Percentiles rank a stretch among this genome's conserved stretches.
These are phyloP conservation scores for Fusarium sp. DNA, from an alignment of 2,329 filamentous ascomycete species.

Conservation along the genomic window DNA sequence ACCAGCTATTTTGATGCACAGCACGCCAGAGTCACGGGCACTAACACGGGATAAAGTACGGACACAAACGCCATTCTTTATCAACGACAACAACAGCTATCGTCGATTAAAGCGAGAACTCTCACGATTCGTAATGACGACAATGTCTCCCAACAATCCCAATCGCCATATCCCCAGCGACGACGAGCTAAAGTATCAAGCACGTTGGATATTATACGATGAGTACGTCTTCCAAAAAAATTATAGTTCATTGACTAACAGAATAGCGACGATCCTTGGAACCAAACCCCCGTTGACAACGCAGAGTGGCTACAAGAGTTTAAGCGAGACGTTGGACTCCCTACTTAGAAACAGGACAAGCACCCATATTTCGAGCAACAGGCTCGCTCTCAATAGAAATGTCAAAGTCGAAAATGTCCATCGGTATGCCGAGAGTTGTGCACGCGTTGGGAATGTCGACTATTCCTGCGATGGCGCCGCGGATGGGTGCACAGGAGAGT, in stretches of 20 bases:
- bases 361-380: constrained; percentile 48
- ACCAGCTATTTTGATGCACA: constrained; percentile 4
- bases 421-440: constrained; percentile 85
- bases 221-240: constrained; percentile 22
- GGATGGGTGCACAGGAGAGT: constrained; percentile 83
- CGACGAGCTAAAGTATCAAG: constrained; percentile 30
- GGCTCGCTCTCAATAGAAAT: constrained; percentile 70
- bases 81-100: constrained; percentile 34
- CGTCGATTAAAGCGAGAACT: constrained; percentile 22
- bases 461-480: constrained; percentile 88
- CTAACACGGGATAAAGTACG: constrained; percentile 16
- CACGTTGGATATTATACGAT: constrained; percentile 31
- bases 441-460: constrained; percentile 93
- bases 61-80: constrained; percentile 28
- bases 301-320: constrained; percentile 33
- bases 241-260: neutral
- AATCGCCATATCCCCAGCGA: constrained; percentile 28
- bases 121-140: constrained; percentile 28
- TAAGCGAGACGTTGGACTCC: constrained; percentile 32
- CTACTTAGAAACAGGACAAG: constrained; percentile 31
- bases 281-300: constrained; percentile 36
- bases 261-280: constrained; percentile 32
- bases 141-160: constrained; percentile 31
- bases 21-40: neutral
- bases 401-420: constrained; percentile 96